Evolutionary conservation across 805 yeast species (phyloP), one percentile per base, ranked within the genome.

Genomic region (Cyberlindnera petersonii): DNA sequence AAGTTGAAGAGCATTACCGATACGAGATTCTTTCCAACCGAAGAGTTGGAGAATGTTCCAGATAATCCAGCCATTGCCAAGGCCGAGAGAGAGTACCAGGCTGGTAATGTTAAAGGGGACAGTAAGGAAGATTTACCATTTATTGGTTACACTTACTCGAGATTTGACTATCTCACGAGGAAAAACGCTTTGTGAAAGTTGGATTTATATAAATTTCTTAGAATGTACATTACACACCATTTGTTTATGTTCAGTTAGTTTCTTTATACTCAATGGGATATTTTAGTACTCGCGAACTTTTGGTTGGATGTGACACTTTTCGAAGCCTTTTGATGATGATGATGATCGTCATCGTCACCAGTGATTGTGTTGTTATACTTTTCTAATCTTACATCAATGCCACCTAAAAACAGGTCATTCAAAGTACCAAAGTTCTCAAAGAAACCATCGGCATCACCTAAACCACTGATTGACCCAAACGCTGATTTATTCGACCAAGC

Each of bases 1-100:
- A 85, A 87, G 57, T 72, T 93, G 57, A 77, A 88, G 50, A 83
- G 95, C 10, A 83, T 91, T 44, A 91, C 98, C 6, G 98, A 93
- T 61, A 93, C 98, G 0, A 74, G 97, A 52, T 91, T 91, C 69
- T 93, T 93, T 87, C 98, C 98, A 29, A 87, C 95, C 2, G 98
- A 91, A 60, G 98, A 91, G 58, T 70, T 91, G 55, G 96, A 91
- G 61, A 86, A 86, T 55, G 88, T 91, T 36, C 96, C 98, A 2
- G 97, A 89, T 55, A 79, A 86, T 32, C 95, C 96, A 10, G 82
- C 81, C 5, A 67, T 75, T 58, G 71, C 74, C 57, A 72, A 69
- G 57, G 87, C 88, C 22, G 82, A 81, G 51, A 74, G 74, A 52
- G 82, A 75, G 57, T 71, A 80, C 48, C 84, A 77, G 43, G 70